Percentiles rank a stretch among this genome's conserved stretches.
Conservation (phyloP, 1,284 basidiomycete species). For the Austropuccinia psidii region DNA sequence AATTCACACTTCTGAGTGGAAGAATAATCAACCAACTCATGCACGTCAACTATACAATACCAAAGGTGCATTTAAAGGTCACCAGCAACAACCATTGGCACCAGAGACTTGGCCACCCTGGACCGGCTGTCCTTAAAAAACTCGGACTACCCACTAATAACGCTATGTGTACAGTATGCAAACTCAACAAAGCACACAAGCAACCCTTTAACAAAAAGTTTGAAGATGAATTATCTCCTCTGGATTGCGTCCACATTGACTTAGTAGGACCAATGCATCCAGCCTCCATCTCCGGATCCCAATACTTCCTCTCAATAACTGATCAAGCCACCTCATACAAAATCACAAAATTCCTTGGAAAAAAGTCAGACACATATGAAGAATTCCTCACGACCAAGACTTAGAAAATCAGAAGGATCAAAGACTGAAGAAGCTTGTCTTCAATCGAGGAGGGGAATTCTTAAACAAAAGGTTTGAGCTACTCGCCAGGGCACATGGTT, state of each 20-base stretch:
- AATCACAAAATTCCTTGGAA: neutral
- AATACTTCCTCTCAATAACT: neutral
- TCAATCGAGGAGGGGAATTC: too few relatives aligned
- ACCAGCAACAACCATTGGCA: too few relatives aligned
- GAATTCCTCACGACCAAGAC: neutral
- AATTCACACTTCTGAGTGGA: too few relatives aligned
- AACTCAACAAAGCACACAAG: neutral
- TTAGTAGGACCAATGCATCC: neutral
- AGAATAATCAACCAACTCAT: too few relatives aligned
- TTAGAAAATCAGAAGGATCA: neutral
- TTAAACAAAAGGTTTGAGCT: neutral
- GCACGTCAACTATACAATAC: too few relatives aligned
- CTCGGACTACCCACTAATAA: neutral
- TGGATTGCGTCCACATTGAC: neutral
- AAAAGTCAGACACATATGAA: neutral
- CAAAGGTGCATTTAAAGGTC: too few relatives aligned
- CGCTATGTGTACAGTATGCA: neutral
- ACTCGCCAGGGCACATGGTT: neutral
- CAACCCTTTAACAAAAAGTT: neutral
- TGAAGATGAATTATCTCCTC: neutral
- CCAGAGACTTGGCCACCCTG: neutral
- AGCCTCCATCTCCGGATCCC: neutral
- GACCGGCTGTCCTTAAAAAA: neutral
- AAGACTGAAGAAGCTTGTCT: neutral
- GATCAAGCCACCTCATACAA: neutral